Evolutionary conservation across 2,329 filamentous ascomycete species (phyloP), one percentile per base, ranked within the genome.

Genomic region (Aaosphaeria pasadenensis): DNA sequence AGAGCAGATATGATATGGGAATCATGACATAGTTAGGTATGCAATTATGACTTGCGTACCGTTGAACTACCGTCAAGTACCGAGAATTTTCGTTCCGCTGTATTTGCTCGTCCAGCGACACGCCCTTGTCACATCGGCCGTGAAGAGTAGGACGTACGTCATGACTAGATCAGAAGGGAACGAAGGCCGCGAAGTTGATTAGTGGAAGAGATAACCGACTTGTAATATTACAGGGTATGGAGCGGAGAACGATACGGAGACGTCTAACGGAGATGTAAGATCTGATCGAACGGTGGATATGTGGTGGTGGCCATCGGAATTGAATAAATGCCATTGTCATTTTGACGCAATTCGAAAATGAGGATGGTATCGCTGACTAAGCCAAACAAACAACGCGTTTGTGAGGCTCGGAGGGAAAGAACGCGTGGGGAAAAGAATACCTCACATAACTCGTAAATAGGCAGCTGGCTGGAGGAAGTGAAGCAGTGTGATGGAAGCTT

Each of bases 111-210:
- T 13, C 17, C 41, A 9, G 41, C 41, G 6, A 43, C 6, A 32
- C n/a, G 32, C 42, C 45, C 46, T 44, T 48, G 46, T 38, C 32
- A 48, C 35, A 48, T 24, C 39, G 5, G 46, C 46, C 7, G 9
- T 7, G 44, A 9, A 11, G 4, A 43, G 41, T 39, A 43, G 30
- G 29, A 32, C 35, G 28, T 48, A 45, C 46, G 46, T 48, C 46
- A 48, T 48, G 43, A 48, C 46, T 44, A 44, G 29, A 17, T 44
- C 36, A 42, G n/a, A 40, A 40, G 17, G 39, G 39, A 36, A 36
- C n/a, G 33, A 36, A 36, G 33, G n/a, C 17, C 17, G 17, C 17
- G 17, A 24, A 24, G 17, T 9, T 36, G n/a, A 36, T 36, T 36
- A 9, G 33, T n/a, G 33, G 33, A 36, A n/a, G n/a, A 36, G 9